Evolutionary conservation across 140 eudicot species (phyloP).

Genomic region (Bidens hawaiensis): DNA sequence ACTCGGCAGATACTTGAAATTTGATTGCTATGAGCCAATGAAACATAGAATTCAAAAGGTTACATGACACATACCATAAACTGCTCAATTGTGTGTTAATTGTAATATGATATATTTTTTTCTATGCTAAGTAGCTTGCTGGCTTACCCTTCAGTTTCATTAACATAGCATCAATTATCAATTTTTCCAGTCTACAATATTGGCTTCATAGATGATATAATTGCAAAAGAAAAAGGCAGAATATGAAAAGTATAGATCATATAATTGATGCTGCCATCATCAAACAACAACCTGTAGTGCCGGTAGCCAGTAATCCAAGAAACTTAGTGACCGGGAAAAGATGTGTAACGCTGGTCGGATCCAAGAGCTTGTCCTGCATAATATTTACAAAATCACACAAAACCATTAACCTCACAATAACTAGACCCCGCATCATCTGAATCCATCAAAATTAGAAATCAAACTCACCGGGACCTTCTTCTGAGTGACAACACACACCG

Average conservation of each 20-base stretch:
- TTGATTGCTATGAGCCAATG: not conserved
- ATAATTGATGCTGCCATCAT: not conserved
- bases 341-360: conserved; percentile 92
- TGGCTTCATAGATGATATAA: no score
- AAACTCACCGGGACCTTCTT: conserved; percentile 93
- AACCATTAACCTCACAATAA: not conserved
- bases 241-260: not conserved
- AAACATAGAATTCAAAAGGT: not conserved
- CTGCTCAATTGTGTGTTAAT: not conserved
- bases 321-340: conserved; percentile 79
- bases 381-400: not conserved
- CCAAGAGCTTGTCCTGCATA: conserved; percentile 94
- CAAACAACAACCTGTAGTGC: conserved; percentile 70
- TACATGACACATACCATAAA: not conserved
- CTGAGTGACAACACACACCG: conserved; percentile 96
- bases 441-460: not conserved
- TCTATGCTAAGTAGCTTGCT: not conserved
- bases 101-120: not conserved
- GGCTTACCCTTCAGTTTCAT: not conserved
- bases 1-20: not conserved
- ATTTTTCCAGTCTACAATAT: not conserved
- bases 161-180: not conserved
- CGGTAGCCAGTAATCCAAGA: conserved; percentile 92
- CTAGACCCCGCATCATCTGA: not conserved
- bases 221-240: not conserved